Conservation (phyloP, 2,329 filamentous ascomycete species). For the Xylariaceae sp. region DNA sequence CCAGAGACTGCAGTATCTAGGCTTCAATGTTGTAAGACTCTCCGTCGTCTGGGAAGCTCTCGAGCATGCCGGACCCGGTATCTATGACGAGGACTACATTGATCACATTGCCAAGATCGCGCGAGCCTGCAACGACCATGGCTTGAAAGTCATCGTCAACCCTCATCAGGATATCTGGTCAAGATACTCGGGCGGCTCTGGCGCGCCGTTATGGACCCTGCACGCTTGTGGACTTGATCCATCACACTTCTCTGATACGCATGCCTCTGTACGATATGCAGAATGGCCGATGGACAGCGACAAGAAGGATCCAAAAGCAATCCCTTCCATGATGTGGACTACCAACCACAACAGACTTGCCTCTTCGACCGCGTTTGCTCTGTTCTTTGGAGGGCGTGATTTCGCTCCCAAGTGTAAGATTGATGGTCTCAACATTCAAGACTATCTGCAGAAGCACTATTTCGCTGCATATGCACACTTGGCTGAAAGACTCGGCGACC, state of each 20-base stretch:
- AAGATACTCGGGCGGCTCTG: slow-evolving; percentile 17
- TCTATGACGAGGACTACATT: slow-evolving; percentile 21
- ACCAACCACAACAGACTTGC: slow-evolving; percentile 22
- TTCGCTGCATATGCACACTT: slow-evolving; percentile 15
- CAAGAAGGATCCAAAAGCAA: slow-evolving; percentile 18
- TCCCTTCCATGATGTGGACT: slow-evolving; percentile 23
- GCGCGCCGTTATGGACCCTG: slow-evolving; percentile 20
- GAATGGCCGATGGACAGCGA: slow-evolving; percentile 18
- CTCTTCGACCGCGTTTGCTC: slow-evolving; percentile 15
- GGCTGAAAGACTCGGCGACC: slow-evolving; percentile 11
- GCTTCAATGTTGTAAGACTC: slow-evolving; percentile 18
- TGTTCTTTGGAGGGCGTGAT: slow-evolving; percentile 18
- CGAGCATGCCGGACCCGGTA: slow-evolving; percentile 18
- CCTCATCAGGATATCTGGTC: slow-evolving; percentile 24
- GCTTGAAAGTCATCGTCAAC: slow-evolving; percentile 20
- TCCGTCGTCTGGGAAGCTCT: slow-evolving; percentile 20
- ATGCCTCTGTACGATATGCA: slow-evolving; percentile 17
- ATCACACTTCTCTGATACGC: slow-evolving; percentile 15
- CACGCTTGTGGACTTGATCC: slow-evolving; percentile 21
- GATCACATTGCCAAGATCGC: slow-evolving; percentile 11
- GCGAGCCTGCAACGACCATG: slow-evolving; percentile 12
- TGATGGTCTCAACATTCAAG: slow-evolving; percentile 20
- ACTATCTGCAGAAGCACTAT: slow-evolving; percentile 20
- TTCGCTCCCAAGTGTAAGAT: slow-evolving; percentile 18
- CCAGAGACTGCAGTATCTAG: slow-evolving; percentile 12